Evolutionary conservation across 2,329 filamentous ascomycete genomes (phyloP), one percentile per base, ranked within the genome.

Genomic region (Trichoderma atrobrunneum): DNA sequence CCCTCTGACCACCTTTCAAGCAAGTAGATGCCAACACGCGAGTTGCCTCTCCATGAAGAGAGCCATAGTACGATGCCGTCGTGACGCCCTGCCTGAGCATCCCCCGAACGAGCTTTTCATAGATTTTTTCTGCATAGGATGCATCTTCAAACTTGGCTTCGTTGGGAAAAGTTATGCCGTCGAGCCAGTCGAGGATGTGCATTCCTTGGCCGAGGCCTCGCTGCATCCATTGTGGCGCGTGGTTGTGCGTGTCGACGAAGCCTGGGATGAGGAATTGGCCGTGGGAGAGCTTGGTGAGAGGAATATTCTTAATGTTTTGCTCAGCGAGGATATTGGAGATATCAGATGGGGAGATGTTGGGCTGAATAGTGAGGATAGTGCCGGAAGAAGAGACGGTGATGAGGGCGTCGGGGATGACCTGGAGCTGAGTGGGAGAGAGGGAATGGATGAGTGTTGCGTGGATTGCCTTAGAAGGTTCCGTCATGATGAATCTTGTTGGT

Each of bases 171-270:
- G 90, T 92, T 30, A 90, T 83, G n/a, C 86, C 79, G 39, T 88
- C 83, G 1, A 92, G 83, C 90, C 90, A 92, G 76, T 91, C 87
- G 8, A 90, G 81, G 73, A 88, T 86, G 73, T 87, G 84, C 78
- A 86, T 81, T 57, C 86, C 82, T 75, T 87, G 84, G 6, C 85
- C 84, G 5, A 87, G 80, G 32, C 86, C 84, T 28, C 84, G 81
- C 78, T 84, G 83, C 16, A 84, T 79, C 83, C 84, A 87, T 75
- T 88, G 85, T 51, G 90, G 90, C 0, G 90, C 90, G 76, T 92
- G 90, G 73, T 90, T 91, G 79, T 92, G 90, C 1, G 89, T 91
- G 80, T 92, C 90, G 68, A 92, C 82, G 75, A 90, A 87, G 57
- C 88, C 88, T 0, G 89, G 88, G 71, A 89, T 85, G 62, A 90